Evolutionary conservation across 2,329 filamentous ascomycete genomes (phyloP).

Genomic region (Aspergillus nomiae): DNA sequence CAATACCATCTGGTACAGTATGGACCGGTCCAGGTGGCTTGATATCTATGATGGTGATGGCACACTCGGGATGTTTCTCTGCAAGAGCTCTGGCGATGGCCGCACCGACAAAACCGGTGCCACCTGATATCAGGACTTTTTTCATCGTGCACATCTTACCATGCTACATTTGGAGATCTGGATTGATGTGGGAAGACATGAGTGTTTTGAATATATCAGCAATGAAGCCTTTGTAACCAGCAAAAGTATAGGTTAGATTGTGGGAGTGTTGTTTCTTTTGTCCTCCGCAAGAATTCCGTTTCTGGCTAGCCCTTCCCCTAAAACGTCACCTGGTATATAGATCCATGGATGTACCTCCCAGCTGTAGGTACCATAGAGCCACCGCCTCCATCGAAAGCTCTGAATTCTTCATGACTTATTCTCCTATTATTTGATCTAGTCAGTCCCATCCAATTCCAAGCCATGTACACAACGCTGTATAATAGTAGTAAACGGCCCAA

Average conservation of each 20-base stretch:
- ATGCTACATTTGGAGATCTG: not conserved
- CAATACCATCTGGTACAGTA: slow-evolving; percentile 25
- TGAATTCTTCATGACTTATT: not conserved
- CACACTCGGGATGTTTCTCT: slow-evolving; percentile 39
- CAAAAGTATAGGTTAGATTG: not conserved
- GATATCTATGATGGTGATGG: slow-evolving; percentile 41
- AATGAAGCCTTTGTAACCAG: not conserved
- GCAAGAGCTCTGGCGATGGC: slow-evolving; percentile 40
- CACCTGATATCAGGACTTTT: slow-evolving; percentile 39
- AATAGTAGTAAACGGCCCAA: not conserved
- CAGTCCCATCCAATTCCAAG: not conserved
- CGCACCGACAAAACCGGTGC: slow-evolving; percentile 44
- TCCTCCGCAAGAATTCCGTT: not conserved
- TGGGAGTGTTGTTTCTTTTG: too few relatives aligned
- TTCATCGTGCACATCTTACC: not conserved
- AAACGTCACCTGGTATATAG: not conserved
- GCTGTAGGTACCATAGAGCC: not conserved
- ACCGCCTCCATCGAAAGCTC: not conserved
- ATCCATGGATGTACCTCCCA: too few relatives aligned
- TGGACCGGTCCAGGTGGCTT: slow-evolving; percentile 32
- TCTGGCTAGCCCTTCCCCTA: not conserved
- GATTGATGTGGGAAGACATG: not conserved
- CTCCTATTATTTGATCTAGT: not conserved
- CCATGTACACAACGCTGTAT: not conserved
- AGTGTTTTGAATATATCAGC: not conserved